Evolutionary conservation across 176 grass and related monocot species (phyloP), one percentile per base, ranked within the genome.

Genomic region (Eragrostis nindensis): DNA sequence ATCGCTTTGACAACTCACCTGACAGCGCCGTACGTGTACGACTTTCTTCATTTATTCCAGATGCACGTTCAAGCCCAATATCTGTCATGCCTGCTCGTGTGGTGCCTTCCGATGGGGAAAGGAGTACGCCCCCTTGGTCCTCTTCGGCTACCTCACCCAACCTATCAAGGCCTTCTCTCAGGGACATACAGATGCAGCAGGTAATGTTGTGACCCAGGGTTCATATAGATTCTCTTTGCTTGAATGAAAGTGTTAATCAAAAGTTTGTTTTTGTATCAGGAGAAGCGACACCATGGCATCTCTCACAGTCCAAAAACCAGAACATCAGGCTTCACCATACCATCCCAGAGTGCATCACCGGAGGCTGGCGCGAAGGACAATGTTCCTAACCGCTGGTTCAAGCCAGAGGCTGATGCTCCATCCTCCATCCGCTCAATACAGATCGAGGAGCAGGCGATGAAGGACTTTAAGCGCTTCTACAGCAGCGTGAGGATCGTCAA

Each of bases 131-230:
- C 8, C 85, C 93, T 41, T 99, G 97, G 97, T 91, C 88, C 25
- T 90, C 92, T 53, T 88, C 87, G 18, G 90, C 76, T 75, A 93
- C 72, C 60, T 95, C 97, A 42, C 97, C 93, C 59, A 89, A 54
- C 22, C 17, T 86, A 17, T 91, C 73, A 5, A 84, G 84, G 45
- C 97, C 97, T 59, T 99, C 97, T 12, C 90, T 99, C 27, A 90
- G 92, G 90, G 90, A 93, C 78, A 99, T 99, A 84, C 97, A 99
- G 60, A 91, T 95, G 84, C 97, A 99, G 67, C 97, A 99, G 97
- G 97, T 99, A 81, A 22, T 66, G 25, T 26, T 60, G 36, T 62
- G 55, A 27, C 21, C 32, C n/a, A 47, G 19, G 27, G 16, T n/a
- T 47, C 47, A 19, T 57, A 59, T 43, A 17, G 15, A 2, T 15